A percentile compares a stretch with the other conserved stretches of the same genome.
phyloP scores from a whole-genome alignment of 768 basidiomycete species.

The Tulasnella sp. region DNA sequence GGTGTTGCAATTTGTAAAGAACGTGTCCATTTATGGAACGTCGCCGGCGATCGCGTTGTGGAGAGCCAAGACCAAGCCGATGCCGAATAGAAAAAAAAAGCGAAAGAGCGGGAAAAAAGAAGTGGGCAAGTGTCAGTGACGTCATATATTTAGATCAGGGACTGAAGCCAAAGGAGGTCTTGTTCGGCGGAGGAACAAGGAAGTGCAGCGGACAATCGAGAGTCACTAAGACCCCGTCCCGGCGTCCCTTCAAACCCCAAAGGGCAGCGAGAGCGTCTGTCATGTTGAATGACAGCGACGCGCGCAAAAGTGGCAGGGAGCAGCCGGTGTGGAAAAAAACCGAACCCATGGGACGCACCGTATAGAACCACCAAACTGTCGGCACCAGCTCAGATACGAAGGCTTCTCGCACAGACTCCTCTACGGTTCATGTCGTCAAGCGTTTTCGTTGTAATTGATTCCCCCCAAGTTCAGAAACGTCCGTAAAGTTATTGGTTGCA shows the following conservation, averaged over 20 bases:
- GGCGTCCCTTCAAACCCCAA: conserved; percentile 7
- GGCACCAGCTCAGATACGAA: conserved; percentile 72
- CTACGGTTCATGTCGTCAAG: conserved; percentile 34
- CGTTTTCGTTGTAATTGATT: background rate
- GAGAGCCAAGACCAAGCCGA: background rate
- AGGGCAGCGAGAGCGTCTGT: background rate
- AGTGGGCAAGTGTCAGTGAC: background rate
- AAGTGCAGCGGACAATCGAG: background rate
- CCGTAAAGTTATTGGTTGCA: background rate
- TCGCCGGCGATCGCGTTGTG: background rate
- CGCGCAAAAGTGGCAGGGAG: background rate
- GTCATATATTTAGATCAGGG: background rate
- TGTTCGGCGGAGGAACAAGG: conserved; percentile 1
- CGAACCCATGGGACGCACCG: conserved; percentile 30
- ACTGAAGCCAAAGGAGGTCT: background rate
- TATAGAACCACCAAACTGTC: conserved; percentile 91
- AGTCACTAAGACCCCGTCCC: background rate
- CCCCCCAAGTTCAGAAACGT: background rate
- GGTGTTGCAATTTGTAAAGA: background rate
- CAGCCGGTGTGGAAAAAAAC: background rate
- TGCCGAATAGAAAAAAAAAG: too few species aligned
- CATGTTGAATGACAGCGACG: background rate
- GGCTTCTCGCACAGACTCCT: conserved; percentile 84
- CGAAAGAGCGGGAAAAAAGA: background rate
- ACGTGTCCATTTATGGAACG: background rate